Evolutionary conservation across 495 filamentous ascomycete genomes (phyloP).

Genomic region (Xylaria bambusicola): DNA sequence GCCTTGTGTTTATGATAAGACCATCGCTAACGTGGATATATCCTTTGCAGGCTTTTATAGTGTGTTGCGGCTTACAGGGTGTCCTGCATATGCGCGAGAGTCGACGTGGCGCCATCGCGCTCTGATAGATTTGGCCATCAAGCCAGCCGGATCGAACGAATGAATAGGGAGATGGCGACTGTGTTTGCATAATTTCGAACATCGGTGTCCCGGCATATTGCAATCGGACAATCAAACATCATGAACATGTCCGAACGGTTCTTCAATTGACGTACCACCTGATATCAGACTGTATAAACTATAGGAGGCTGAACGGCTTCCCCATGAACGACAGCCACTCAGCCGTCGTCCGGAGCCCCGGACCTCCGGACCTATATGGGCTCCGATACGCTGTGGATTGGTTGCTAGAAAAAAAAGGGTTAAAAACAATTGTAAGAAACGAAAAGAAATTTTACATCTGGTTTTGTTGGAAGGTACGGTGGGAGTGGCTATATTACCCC

Average conservation of each 20-base stretch:
- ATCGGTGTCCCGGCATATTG: neutral
- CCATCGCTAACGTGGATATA: slow-evolving; percentile 15
- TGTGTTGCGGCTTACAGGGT: slow-evolving; percentile 87
- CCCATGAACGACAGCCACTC: slow-evolving; percentile 1
- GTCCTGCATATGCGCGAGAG: slow-evolving; percentile 75
- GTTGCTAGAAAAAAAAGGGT: no score
- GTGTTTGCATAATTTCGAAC: neutral
- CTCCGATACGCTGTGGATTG: no score
- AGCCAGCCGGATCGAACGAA: slow-evolving; percentile 4
- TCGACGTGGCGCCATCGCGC: slow-evolving; percentile 77
- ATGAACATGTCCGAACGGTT: neutral
- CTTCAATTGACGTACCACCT: neutral
- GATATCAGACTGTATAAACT: neutral
- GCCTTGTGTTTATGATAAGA: neutral
- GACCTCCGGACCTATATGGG: no score
- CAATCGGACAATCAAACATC: neutral
- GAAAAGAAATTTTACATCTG: no score
- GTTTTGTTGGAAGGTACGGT: no score
- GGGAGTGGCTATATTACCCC: no score
- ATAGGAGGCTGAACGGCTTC: neutral
- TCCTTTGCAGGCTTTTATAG: slow-evolving; percentile 69
- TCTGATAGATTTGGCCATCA: slow-evolving; percentile 47
- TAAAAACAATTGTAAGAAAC: no score
- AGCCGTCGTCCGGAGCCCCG: no score
- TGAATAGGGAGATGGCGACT: slow-evolving; percentile 4